Evolutionary conservation across 306 rosid species (phyloP), one percentile per base, ranked within the genome.

Genomic region (Notholithocarpus densiflorus): DNA sequence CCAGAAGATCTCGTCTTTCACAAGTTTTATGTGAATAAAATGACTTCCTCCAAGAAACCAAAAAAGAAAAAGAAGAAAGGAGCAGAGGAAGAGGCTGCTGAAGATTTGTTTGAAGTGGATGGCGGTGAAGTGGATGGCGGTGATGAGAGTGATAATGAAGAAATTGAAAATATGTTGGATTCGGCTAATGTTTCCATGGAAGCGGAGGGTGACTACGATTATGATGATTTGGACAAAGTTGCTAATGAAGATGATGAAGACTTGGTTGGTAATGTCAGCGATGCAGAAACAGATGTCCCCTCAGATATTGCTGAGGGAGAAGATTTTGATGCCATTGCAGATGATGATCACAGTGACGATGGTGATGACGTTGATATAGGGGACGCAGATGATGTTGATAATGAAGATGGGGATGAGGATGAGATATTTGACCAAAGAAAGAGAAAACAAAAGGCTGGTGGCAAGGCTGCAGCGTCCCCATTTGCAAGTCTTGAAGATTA

Each of bases 1-100:
- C 94, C 99, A 0, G 98, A 96, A 79, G 99, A 96, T 79, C 96
- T 96, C 21, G 97, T 93, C 56, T 96, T 96, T 86, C 99, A 96
- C 81, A 96, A 89, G 85, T 93, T 96, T 85, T 96, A 93, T 79
- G 80, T 90, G 61, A 89, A 88, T 70, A 93, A 96, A 81, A 90
- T 88, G 97, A 82, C 56, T 54, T 83, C 92, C 24, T 75, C 91
- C 11, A 82, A 84, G 80, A 96, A 91, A 81, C 78, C 78, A 5
- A 95, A 93, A 89, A 96, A 93, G 87, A 93, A 89, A 82, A 95
- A 95, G 80, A 90, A 88, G 89, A 90, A 79, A 85, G 77, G 86
- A 7, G 80, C 86, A 4, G 90, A 84, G 24, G 97, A 93, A 21
- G 98, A 90, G 34, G 93, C 69, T 32, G 91, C 85, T 40, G 97